phyloP scores from a whole-genome alignment of 768 basidiomycete species.

The Gyrodon lividus region DNA sequence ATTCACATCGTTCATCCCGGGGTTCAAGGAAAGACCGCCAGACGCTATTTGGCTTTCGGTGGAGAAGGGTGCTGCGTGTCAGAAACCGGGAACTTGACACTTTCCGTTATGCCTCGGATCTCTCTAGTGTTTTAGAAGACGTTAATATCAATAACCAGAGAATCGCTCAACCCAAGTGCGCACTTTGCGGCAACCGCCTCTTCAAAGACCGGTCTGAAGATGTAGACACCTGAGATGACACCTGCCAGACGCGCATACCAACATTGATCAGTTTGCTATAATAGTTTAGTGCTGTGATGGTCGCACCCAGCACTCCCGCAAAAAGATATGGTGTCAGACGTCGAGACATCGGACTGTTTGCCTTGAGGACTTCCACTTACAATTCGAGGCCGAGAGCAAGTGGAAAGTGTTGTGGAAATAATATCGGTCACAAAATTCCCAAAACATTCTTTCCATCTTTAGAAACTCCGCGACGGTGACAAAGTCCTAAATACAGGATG shows the following conservation, averaged over 20 bases:
- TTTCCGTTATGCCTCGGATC: not conserved
- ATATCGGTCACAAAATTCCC: not conserved
- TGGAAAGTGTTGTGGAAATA: too few species aligned
- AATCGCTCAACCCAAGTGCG: not conserved
- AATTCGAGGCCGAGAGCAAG: too few species aligned
- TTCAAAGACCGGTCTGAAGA: constrained; percentile 54
- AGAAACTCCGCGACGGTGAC: constrained; percentile 29
- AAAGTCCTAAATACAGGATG: not conserved
- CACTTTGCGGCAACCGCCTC: constrained; percentile 13
- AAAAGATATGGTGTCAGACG: constrained; percentile 51
- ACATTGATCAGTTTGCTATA: constrained; percentile 1
- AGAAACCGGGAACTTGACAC: constrained; percentile 1
- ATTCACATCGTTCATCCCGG: not conserved
- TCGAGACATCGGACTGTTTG: constrained; percentile 31
- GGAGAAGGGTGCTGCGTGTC: constrained; percentile 4
- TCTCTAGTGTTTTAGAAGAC: constrained; percentile 12
- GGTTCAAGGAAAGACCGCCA: not conserved
- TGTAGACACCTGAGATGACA: constrained; percentile 60
- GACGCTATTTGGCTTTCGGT: constrained; percentile 11
- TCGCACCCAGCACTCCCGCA: constrained; percentile 56
- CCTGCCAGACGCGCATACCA: constrained; percentile 36
- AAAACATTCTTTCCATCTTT: constrained; percentile 14
- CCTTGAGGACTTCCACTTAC: not conserved
- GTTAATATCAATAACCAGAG: not conserved
- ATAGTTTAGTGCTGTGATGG: not conserved